Conservation (phyloP, 2,329 filamentous ascomycete species). For the Ophiostoma ulmi region DNA sequence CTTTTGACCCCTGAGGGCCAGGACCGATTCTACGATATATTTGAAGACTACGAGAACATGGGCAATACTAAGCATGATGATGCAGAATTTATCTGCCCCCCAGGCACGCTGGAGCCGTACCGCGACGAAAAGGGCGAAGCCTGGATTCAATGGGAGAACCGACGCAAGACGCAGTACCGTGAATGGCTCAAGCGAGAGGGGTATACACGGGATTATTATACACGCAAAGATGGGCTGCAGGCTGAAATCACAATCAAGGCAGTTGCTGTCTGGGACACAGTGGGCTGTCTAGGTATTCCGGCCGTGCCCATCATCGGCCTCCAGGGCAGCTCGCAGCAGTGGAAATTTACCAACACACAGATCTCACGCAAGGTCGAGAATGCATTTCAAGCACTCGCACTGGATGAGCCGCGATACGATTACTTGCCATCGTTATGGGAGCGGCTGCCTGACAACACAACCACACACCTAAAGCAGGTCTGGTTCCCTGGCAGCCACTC, state of each 20-base stretch:
- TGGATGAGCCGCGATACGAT: conserved; percentile 44
- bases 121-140: conserved; percentile 30
- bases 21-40: conserved; percentile 41
- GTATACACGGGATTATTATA: conserved; percentile 36
- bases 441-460: conserved; percentile 30
- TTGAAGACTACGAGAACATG: conserved; percentile 38
- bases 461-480: conserved; percentile 34
- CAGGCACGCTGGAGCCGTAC: conserved; percentile 28
- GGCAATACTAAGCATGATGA: conserved; percentile 27
- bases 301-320: conserved; percentile 38
- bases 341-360: conserved; percentile 41
- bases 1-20: conserved; percentile 41
- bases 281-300: conserved; percentile 43
- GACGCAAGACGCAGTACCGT: conserved; percentile 36
- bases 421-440: conserved; percentile 44
- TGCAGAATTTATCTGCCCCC: conserved; percentile 30
- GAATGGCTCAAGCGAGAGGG: conserved; percentile 34
- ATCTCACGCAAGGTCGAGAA: conserved; percentile 41
- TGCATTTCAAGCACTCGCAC: conserved; percentile 48
- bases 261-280: conserved; percentile 49
- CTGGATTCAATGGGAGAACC: conserved; percentile 35
- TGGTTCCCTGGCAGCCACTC: conserved; percentile 61
- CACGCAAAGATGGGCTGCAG: conserved; percentile 29
- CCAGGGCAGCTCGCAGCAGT: conserved; percentile 36
- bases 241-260: conserved; percentile 41